A percentile compares a stretch with the other conserved stretches of the same genome.
These are phyloP conservation scores for Fusarium scirpi DNA, from an alignment of 2,329 filamentous ascomycete genomes.

Conservation along the genomic window DNA sequence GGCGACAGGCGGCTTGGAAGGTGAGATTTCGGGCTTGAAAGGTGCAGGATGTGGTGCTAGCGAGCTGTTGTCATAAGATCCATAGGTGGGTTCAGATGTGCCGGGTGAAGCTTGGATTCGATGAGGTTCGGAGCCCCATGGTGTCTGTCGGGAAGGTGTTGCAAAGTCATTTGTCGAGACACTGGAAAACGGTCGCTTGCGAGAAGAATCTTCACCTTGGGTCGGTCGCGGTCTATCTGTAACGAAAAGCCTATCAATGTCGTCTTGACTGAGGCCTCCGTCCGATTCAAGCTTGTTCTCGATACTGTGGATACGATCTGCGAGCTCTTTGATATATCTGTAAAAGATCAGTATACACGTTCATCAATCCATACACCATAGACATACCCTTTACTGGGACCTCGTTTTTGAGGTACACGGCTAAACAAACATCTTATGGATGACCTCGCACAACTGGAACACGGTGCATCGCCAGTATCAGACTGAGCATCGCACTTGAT, in stretches of 20 bases:
- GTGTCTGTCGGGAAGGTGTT: slow-evolving; percentile 57
- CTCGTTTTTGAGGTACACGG: slow-evolving; percentile 86
- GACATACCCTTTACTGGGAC: slow-evolving; percentile 85
- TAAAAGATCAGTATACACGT: slow-evolving; percentile 19
- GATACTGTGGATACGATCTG: slow-evolving; percentile 84
- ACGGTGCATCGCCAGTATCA: slow-evolving; percentile 78
- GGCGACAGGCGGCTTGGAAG: slow-evolving; percentile 53
- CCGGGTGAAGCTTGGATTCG: slow-evolving; percentile 58
- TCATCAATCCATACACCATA: no score
- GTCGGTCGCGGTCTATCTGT: slow-evolving; percentile 52
- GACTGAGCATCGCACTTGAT: slow-evolving; percentile 87
- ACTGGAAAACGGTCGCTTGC: slow-evolving; percentile 63
- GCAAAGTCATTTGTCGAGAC: slow-evolving; percentile 58
- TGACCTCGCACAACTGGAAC: slow-evolving; percentile 83
- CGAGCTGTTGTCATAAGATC: slow-evolving; percentile 55
- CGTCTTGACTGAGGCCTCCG: slow-evolving; percentile 57
- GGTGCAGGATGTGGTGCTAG: slow-evolving; percentile 61
- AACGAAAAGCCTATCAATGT: slow-evolving; percentile 59
- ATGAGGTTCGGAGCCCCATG: slow-evolving; percentile 61
- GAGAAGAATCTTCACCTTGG: slow-evolving; percentile 48
- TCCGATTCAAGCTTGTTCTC: slow-evolving; percentile 79
- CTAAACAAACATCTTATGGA: slow-evolving; percentile 86
- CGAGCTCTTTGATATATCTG: slow-evolving; percentile 91
- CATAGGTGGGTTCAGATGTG: slow-evolving; percentile 48
- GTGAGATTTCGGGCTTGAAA: slow-evolving; percentile 54